phyloP scores from a whole-genome alignment of 495 filamentous ascomycete species.

The Daldinia bambusicola region DNA sequence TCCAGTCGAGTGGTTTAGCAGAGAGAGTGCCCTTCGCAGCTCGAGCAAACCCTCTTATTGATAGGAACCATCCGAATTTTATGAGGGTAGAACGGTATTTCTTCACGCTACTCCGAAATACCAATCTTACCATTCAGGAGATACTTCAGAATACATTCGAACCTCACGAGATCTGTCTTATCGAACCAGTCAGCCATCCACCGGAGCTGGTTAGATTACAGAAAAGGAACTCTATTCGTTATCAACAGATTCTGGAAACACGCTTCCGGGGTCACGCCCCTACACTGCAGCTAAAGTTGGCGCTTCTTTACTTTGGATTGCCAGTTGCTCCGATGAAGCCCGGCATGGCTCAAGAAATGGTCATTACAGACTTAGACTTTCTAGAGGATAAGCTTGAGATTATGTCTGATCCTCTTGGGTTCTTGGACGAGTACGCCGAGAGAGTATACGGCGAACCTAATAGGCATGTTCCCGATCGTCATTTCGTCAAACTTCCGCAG shows the following conservation, averaged over 20 bases:
- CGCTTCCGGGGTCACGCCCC: slow-evolving; percentile 37
- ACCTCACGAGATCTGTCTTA: slow-evolving; percentile 38
- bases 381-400: background rate
- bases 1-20: background rate
- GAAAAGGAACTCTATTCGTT: slow-evolving; percentile 28
- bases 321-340: slow-evolving; percentile 42
- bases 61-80: slow-evolving; percentile 28
- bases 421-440: slow-evolving; percentile 31
- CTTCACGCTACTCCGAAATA: slow-evolving; percentile 26
- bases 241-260: slow-evolving; percentile 27
- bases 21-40: slow-evolving; percentile 24
- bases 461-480: background rate
- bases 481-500: background rate
- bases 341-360: background rate
- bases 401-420: slow-evolving; percentile 19
- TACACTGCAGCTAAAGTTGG: slow-evolving; percentile 42
- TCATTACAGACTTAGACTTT: slow-evolving; percentile 27
- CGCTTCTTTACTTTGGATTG: slow-evolving; percentile 47
- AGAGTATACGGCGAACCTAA: slow-evolving; percentile 15
- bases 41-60: slow-evolving; percentile 32
- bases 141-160: slow-evolving; percentile 44
- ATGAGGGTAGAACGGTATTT: slow-evolving; percentile 39
- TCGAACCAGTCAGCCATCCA: slow-evolving; percentile 33
- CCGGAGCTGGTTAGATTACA: slow-evolving; percentile 32
- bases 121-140: slow-evolving; percentile 28